Evolutionary conservation across 1,284 basidiomycete genomes (phyloP).

Genomic region (Boletus calvinii): DNA sequence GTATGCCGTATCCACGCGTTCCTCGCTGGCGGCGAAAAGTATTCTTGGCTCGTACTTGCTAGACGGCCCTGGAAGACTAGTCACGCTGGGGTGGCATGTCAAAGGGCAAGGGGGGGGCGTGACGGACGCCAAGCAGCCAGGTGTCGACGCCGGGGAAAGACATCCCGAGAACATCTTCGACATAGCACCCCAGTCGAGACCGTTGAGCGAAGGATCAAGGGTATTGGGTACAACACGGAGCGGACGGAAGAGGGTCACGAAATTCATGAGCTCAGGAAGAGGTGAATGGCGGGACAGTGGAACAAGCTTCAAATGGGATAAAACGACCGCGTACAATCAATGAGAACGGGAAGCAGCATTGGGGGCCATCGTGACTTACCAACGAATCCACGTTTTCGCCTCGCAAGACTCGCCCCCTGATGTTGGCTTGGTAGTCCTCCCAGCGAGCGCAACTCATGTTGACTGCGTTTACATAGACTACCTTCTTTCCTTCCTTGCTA

Average conservation of each 20-base stretch:
- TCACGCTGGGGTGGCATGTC: slow-evolving; percentile 12
- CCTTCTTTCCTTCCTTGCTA: slow-evolving; percentile 48
- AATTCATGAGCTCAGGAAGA: slow-evolving; percentile 76
- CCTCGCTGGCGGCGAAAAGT: neutral
- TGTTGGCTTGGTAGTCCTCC: slow-evolving; percentile 56
- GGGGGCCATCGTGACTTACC: slow-evolving; percentile 40
- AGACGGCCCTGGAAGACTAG: slow-evolving; percentile 15
- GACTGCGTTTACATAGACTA: slow-evolving; percentile 79
- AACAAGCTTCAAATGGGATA: slow-evolving; percentile 55
- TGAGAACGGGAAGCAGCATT: neutral
- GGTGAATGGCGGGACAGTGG: slow-evolving; percentile 85
- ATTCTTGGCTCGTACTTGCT: neutral
- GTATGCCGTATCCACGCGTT: slow-evolving; percentile 47
- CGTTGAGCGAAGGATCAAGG: slow-evolving; percentile 56
- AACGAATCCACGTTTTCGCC: slow-evolving; percentile 55
- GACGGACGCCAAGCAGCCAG: slow-evolving; percentile 10
- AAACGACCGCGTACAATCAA: neutral
- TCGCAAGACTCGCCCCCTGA: slow-evolving; percentile 34
- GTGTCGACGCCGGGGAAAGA: slow-evolving; percentile 34
- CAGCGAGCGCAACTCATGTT: slow-evolving; percentile 62
- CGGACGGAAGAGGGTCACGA: slow-evolving; percentile 80
- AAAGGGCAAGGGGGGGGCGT: slow-evolving; percentile 27
- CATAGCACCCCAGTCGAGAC: slow-evolving; percentile 72
- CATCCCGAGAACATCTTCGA: slow-evolving; percentile 62
- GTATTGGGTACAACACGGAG: slow-evolving; percentile 77